Evolutionary conservation across 768 basidiomycete genomes (phyloP).

Genomic region (Paxillus involutus): DNA sequence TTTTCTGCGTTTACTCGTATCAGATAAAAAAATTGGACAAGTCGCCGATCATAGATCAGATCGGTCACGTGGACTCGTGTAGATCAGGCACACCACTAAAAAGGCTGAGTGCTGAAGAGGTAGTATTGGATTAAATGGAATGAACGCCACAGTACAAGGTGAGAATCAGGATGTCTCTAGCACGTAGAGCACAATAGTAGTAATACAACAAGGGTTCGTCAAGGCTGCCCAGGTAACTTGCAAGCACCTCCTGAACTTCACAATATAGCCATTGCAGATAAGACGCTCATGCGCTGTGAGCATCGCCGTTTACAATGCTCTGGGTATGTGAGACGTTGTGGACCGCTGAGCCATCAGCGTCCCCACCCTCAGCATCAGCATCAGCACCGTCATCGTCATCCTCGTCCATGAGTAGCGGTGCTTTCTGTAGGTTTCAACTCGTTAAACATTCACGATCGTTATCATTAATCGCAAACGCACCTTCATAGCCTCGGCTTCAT

Average conservation of each 20-base stretch:
- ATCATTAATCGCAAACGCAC: constrained; percentile 35
- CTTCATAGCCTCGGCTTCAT: constrained; percentile 94
- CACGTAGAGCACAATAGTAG: constrained; percentile 1
- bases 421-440: constrained; percentile 45
- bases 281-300: constrained; percentile 13
- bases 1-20: too few species aligned
- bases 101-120: too few species aligned
- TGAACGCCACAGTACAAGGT: not conserved
- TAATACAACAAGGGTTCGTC: not conserved
- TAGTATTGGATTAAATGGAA: not conserved
- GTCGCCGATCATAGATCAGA: too few species aligned
- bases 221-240: not conserved
- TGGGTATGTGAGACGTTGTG: not conserved
- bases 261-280: not conserved
- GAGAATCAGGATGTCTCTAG: not conserved
- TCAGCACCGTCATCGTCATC: constrained; percentile 44
- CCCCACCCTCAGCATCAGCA: constrained; percentile 12
- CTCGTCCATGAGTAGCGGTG: constrained; percentile 62
- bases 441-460: not conserved
- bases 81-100: too few species aligned
- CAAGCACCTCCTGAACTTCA: not conserved
- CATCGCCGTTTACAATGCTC: constrained; percentile 20
- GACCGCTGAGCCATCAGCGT: not conserved
- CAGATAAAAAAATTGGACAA: too few species aligned
- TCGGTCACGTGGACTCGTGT: too few species aligned